Conservation (phyloP, 768 basidiomycete species). For the Guyanaporus albipodus region DNA sequence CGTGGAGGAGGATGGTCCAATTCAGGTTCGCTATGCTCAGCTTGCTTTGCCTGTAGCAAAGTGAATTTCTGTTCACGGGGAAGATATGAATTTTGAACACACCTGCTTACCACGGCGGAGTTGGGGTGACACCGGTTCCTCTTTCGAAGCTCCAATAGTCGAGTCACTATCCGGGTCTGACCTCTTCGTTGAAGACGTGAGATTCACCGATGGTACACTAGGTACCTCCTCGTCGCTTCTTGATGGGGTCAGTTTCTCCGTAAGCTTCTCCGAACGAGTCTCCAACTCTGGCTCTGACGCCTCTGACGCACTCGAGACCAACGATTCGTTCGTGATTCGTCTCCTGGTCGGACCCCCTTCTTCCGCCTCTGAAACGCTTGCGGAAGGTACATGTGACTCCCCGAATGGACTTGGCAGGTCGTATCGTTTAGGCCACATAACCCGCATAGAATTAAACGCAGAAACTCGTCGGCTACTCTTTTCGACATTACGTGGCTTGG, state of each 20-base stretch:
- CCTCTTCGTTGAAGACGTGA: slow-evolving; percentile 29
- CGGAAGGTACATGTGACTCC: slow-evolving; percentile 52
- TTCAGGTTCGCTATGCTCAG: slow-evolving; percentile 20
- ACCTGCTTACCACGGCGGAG: slow-evolving; percentile 26
- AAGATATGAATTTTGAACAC: slow-evolving; percentile 6
- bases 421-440: slow-evolving; percentile 65
- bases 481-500: slow-evolving; percentile 61
- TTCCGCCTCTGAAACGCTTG: slow-evolving; percentile 72
- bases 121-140: slow-evolving; percentile 16
- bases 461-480: slow-evolving; percentile 53
- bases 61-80: slow-evolving; percentile 5
- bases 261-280: slow-evolving; percentile 20
- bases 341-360: slow-evolving; percentile 47
- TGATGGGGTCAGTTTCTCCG: slow-evolving; percentile 14
- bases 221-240: slow-evolving; percentile 18
- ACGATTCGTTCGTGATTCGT: slow-evolving; percentile 50
- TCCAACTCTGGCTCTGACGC: slow-evolving; percentile 60
- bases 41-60: slow-evolving; percentile 18
- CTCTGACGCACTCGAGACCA: slow-evolving; percentile 69
- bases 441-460: slow-evolving; percentile 64
- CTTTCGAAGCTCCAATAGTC: slow-evolving; percentile 63
- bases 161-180: slow-evolving; percentile 80
- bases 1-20: slow-evolving; percentile 28
- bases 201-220: slow-evolving; percentile 6
- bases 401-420: slow-evolving; percentile 54